phyloP scores from a whole-genome alignment of 2,329 filamentous ascomycete species.

The Ascochyta viciae-villosae region DNA sequence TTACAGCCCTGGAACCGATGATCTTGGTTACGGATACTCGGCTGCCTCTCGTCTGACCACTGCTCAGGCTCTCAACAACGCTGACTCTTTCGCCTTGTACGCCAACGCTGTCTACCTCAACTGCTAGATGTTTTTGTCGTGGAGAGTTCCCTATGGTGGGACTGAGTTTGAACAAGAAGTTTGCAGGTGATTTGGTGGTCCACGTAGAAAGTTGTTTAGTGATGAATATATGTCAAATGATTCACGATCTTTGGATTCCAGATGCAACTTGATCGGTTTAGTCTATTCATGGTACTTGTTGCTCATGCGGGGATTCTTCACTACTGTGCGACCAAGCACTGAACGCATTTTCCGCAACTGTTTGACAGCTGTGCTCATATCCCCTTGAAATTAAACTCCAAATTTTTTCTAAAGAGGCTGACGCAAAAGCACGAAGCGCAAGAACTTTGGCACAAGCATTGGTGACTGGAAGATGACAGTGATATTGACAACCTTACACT shows the following conservation, averaged over 20 bases:
- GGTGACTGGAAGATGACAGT: no score
- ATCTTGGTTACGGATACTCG: constrained; percentile 64
- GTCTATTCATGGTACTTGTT: no score
- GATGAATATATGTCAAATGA: constrained; percentile 4
- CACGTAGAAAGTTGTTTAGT: constrained; percentile 11
- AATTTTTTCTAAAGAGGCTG: no score
- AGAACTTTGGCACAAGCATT: no score
- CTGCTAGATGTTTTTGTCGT: constrained; percentile 24
- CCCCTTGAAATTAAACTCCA: no score
- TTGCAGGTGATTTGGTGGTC: not conserved
- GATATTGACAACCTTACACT: no score
- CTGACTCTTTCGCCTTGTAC: constrained; percentile 67
- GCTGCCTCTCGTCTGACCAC: constrained; percentile 55
- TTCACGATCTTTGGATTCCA: not conserved
- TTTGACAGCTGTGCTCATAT: no score
- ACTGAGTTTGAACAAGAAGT: not conserved
- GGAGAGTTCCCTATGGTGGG: not conserved
- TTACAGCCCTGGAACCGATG: constrained; percentile 62
- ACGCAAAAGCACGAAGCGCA: no score
- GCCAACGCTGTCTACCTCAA: constrained; percentile 53
- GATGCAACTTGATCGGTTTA: no score
- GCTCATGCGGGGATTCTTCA: no score
- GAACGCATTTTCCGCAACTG: no score
- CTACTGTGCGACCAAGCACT: no score
- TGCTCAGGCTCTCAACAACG: constrained; percentile 64